Percentiles rank a stretch among this genome's conserved stretches.
Conservation (phyloP, 257 asterid species). For the Cordia subcordata region DNA sequence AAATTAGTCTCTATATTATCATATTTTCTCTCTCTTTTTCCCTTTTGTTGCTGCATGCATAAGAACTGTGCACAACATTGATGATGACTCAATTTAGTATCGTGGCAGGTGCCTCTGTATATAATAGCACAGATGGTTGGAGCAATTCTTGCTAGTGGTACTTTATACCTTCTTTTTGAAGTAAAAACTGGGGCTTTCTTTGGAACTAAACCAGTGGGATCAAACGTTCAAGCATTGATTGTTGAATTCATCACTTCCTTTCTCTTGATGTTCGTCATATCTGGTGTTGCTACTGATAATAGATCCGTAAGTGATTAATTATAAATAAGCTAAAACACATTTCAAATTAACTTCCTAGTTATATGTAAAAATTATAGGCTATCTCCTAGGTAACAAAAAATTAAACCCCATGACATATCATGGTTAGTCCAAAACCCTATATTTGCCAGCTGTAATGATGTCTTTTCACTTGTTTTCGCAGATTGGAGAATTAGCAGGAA, state of each 20-base stretch:
- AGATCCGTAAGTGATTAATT: conserved; percentile 39
- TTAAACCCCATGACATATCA: too few species aligned
- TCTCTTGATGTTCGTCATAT: conserved; percentile 65
- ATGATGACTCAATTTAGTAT: not conserved
- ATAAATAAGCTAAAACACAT: too few species aligned
- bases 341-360: too few species aligned
- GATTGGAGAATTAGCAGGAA: conserved; percentile 76
- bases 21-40: too few species aligned
- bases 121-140: conserved; percentile 50
- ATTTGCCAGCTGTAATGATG: not conserved
- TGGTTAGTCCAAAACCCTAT: too few species aligned
- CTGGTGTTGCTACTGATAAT: conserved; percentile 72
- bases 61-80: not conserved
- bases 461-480: conserved; percentile 2
- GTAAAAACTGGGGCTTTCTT: conserved; percentile 29
- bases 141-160: conserved; percentile 56
- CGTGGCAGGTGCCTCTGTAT: conserved; percentile 54
- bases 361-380: too few species aligned
- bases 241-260: conserved; percentile 51
- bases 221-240: conserved; percentile 41
- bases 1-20: too few species aligned
- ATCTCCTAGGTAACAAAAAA: too few species aligned
- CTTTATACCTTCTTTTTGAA: conserved; percentile 45
- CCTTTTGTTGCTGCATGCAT: too few species aligned
- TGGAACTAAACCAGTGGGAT: conserved; percentile 47